Conservation (phyloP, 2,329 filamentous ascomycete species). For the Daldinia sp. region DNA sequence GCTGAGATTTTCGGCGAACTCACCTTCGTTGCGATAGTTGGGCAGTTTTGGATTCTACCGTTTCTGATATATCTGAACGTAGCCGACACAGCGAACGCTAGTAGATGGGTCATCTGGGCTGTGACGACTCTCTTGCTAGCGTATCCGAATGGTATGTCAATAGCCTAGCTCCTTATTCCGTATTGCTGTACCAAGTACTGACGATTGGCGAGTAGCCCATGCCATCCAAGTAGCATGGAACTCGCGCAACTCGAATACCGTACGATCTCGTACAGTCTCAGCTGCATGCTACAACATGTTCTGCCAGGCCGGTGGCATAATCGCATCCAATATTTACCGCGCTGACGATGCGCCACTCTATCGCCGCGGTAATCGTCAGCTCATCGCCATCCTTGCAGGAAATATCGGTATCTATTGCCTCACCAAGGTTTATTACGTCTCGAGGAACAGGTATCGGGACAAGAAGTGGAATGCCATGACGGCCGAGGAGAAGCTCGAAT, state of each 20-base stretch:
- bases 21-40: slow-evolving; percentile 55
- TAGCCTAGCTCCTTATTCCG: not conserved
- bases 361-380: slow-evolving; percentile 58
- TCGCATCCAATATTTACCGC: slow-evolving; percentile 55
- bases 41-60: slow-evolving; percentile 68
- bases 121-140: slow-evolving; percentile 53
- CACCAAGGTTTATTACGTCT: slow-evolving; percentile 60
- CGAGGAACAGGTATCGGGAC: slow-evolving; percentile 55
- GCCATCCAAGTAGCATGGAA: slow-evolving; percentile 39
- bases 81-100: slow-evolving; percentile 49
- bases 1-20: slow-evolving; percentile 58
- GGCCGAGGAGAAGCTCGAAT: slow-evolving; percentile 55
- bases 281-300: slow-evolving; percentile 63
- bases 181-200: not conserved
- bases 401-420: slow-evolving; percentile 59
- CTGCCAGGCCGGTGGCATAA: slow-evolving; percentile 46
- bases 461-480: slow-evolving; percentile 56
- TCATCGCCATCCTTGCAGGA: slow-evolving; percentile 57
- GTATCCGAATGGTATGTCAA: slow-evolving; percentile 51
- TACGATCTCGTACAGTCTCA: slow-evolving; percentile 64
- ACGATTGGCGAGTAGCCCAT: slow-evolving; percentile 23
- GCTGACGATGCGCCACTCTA: slow-evolving; percentile 62
- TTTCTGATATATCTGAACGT: slow-evolving; percentile 61
- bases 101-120: slow-evolving; percentile 53
- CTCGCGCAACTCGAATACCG: slow-evolving; percentile 64